These are phyloP conservation scores for Trypanosoma rangeli DNA, from an alignment of 208 protist genomes.

Conservation along the genomic window DNA sequence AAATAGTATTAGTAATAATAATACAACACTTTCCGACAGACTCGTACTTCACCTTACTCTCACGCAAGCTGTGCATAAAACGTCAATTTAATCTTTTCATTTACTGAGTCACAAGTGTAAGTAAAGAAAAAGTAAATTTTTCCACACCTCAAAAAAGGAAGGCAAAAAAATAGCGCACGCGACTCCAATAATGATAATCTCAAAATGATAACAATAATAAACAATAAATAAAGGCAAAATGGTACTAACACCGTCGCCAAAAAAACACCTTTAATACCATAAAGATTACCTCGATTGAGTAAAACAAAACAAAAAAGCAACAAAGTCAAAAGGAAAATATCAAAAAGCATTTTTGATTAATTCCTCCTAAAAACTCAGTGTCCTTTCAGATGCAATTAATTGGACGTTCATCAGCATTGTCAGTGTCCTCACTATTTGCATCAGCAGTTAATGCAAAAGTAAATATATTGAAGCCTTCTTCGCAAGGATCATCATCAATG, in stretches of 20 bases:
- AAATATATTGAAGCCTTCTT: conserved; percentile 7
- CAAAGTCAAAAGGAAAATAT: conserved; percentile 2
- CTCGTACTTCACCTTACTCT: not conserved
- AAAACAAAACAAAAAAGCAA: conserved; percentile 11
- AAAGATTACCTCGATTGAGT: not conserved
- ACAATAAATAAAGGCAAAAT: not conserved
- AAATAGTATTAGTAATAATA: not conserved
- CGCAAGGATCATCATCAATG: conserved; percentile 9
- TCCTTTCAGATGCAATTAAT: not conserved
- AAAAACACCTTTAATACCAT: not conserved
- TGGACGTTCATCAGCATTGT: not conserved
- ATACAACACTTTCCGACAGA: not conserved
- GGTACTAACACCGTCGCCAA: not conserved
- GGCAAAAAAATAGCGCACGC: not conserved
- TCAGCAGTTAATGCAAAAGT: not conserved
- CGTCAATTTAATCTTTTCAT: not conserved
- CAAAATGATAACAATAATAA: too few species aligned
- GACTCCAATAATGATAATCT: not conserved
- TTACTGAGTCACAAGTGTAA: not conserved
- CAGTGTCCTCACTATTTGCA: not conserved
- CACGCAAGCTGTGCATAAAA: not conserved
- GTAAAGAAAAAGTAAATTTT: not conserved
- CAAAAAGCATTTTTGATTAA: not conserved
- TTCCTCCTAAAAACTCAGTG: not conserved
- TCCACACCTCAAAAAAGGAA: not conserved